phyloP scores from a whole-genome alignment of 108 stramenopile species.

The Pseudonitzschia multistriata region DNA sequence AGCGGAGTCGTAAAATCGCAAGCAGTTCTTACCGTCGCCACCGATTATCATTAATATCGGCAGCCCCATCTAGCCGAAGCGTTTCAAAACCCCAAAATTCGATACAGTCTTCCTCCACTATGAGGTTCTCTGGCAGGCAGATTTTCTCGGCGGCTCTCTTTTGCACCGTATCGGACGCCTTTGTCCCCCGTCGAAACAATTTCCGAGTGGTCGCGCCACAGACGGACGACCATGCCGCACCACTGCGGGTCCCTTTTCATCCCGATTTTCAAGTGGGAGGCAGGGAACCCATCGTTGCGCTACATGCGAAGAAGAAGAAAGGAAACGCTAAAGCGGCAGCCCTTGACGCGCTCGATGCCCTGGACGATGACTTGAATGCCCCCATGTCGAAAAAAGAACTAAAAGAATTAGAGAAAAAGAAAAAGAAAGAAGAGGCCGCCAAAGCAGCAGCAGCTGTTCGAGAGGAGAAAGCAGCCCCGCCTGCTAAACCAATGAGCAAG shows the following conservation, averaged over 20 bases:
- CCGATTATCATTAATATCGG: too few relatives aligned
- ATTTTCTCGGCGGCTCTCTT: slow-evolving; percentile 5
- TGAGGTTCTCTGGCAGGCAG: not conserved
- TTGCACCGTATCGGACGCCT: slow-evolving; percentile 13
- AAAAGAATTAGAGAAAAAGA: slow-evolving; percentile 39
- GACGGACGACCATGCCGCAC: not conserved
- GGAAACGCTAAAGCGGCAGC: slow-evolving; percentile 53
- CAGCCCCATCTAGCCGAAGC: too few relatives aligned
- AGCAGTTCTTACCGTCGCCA: too few relatives aligned
- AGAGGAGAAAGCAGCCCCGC: slow-evolving; percentile 6
- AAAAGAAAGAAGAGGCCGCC: slow-evolving; percentile 33
- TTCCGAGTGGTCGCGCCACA: not conserved
- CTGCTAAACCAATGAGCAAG: slow-evolving; percentile 26
- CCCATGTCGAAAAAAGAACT: slow-evolving; percentile 46
- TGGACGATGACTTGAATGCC: slow-evolving; percentile 30
- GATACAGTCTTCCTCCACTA: too few relatives aligned
- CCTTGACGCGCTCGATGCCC: slow-evolving; percentile 59
- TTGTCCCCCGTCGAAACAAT: slow-evolving; percentile 17
- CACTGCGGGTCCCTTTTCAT: not conserved
- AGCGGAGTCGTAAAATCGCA: too few relatives aligned
- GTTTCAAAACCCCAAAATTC: too few relatives aligned
- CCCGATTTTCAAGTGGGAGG: not conserved
- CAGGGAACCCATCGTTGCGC: slow-evolving; percentile 4
- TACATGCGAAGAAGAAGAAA: slow-evolving; percentile 62
- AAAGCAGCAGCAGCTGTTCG: not conserved